Evolutionary conservation across 371 early-diverging fungal genomes (phyloP).

Genomic region (Mucor indicus): DNA sequence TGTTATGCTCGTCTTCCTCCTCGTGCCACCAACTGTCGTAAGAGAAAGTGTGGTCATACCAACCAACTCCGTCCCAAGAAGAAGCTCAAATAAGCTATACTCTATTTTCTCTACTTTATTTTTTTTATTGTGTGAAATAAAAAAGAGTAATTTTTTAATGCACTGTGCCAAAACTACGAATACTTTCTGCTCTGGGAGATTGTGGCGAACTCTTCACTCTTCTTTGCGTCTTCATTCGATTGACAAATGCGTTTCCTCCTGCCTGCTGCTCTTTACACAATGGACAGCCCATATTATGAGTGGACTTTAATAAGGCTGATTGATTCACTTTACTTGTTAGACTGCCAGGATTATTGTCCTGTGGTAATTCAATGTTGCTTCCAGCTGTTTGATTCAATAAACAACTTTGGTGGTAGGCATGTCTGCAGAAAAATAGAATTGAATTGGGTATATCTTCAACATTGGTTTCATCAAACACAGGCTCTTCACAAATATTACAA

Average conservation of each 20-base stretch:
- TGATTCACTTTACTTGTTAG: slow-evolving; percentile 53
- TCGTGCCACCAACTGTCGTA: slow-evolving; percentile 99
- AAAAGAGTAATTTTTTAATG: slow-evolving; percentile 13
- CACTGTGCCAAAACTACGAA: slow-evolving; percentile 41
- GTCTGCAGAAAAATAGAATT: slow-evolving; percentile 75
- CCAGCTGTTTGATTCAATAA: slow-evolving; percentile 33
- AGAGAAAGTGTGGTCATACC: slow-evolving; percentile 99
- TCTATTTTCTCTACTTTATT: neutral
- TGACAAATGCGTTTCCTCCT: slow-evolving; percentile 50
- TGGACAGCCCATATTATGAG: slow-evolving; percentile 50
- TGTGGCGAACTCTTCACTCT: slow-evolving; percentile 8
- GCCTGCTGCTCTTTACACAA: slow-evolving; percentile 55
- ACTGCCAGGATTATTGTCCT: slow-evolving; percentile 26
- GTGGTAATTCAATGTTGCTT: slow-evolving; percentile 2
- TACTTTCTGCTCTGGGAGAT: slow-evolving; percentile 27
- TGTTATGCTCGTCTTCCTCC: slow-evolving; percentile 98
- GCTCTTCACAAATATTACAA: slow-evolving; percentile 63
- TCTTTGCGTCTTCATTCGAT: slow-evolving; percentile 42
- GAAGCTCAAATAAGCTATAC: slow-evolving; percentile 52
- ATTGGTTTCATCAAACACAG: slow-evolving; percentile 45
- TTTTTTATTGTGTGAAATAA: neutral
- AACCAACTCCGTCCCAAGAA: slow-evolving; percentile 98
- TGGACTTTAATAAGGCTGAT: slow-evolving; percentile 50
- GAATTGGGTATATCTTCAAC: slow-evolving; percentile 34
- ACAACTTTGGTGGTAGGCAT: slow-evolving; percentile 71